Base-by-base conservation (phyloP, 805 yeast species). In the Lipomyces sp. region DNA sequence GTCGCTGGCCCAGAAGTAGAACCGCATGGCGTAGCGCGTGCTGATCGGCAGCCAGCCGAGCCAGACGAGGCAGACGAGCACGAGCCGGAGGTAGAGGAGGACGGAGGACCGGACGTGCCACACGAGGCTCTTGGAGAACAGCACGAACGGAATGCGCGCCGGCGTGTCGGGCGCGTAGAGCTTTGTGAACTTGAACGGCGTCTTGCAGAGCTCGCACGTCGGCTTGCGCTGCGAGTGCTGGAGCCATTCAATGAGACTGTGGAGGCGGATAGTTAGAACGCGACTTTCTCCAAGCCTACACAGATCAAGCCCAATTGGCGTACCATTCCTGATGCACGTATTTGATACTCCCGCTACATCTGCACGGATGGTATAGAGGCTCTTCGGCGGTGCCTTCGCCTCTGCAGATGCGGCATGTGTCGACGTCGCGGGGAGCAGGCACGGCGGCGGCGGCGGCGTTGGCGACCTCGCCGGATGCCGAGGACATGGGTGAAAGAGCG, bases 331-430 rank as follows among this genome's bases (percentile, higher is more conserved):
- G 95, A 67, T 93, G 99, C 47, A 93, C 86, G 63, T 82, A 90
- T 65, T 84, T 84, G 66, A 93, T 95, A 13, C 95, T 84, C 1
- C 99, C 99, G 46, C 88, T 76, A 69, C 98, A 93, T 63, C 80
- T 83, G 69, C 99, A 93, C 2, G 98, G 98, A 67, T 86, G 90
- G 57, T 78, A 83, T 40, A 93, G 72, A 2, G 96, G 96, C 57
- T 86, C 87, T 1, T 77, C 80, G 0, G 69, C 70, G 0, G 93
- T 80, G n/a, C 79, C 90, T 61, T 88, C 98, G 34, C 95, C 91
- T 45, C 96, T 84, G 65, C 98, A 93, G 40, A 93, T 90, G 53
- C 98, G 84, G 68, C 98, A 93, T 2, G 83, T 76, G 29, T 73
- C 75, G 21, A 39, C 34, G 22, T 50, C 56, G 31, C 49, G 29